These are phyloP conservation scores for Thuja plicata DNA, from an alignment of 83 land plant species.

Conservation along the genomic window DNA sequence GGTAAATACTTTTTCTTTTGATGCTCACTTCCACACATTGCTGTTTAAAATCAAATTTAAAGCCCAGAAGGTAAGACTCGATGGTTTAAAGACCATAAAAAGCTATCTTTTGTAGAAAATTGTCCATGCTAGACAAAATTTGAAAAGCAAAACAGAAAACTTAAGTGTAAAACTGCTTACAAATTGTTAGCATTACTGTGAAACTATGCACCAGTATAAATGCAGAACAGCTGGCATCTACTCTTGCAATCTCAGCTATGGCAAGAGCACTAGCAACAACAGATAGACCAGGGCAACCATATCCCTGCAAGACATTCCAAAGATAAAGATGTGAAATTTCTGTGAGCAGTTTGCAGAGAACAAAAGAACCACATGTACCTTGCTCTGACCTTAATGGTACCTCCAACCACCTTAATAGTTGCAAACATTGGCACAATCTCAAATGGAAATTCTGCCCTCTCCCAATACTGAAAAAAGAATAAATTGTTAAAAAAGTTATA, in stretches of 20 bases:
- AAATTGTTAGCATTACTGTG: conserved; percentile 94
- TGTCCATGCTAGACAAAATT: background rate
- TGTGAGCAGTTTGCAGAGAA: background rate
- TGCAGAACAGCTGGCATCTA: conserved; percentile 95
- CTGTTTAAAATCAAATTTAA: conserved; percentile 33
- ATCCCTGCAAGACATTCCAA: conserved; percentile 57
- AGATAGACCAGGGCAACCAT: conserved; percentile 91
- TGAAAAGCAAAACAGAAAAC: background rate
- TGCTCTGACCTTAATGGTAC: conserved; percentile 79
- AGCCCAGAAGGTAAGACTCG: background rate
- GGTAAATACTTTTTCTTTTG: conserved; percentile 90
- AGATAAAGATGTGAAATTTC: background rate
- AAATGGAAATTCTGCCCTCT: conserved; percentile 95
- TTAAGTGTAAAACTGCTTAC: conserved; percentile 26
- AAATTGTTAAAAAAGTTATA: background rate
- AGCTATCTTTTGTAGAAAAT: background rate
- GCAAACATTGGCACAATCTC: conserved; percentile 78
- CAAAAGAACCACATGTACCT: background rate
- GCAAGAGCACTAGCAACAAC: conserved; percentile 75
- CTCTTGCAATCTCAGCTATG: conserved; percentile 78
- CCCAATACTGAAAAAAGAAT: conserved; percentile 77
- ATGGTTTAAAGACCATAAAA: background rate
- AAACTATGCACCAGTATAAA: conserved; percentile 87
- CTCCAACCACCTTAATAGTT: conserved; percentile 75
- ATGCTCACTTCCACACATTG: conserved; percentile 75